Evolutionary conservation across 345 rosid species (phyloP), one percentile per base, ranked within the genome.

Genomic region (Camelina sativa): DNA sequence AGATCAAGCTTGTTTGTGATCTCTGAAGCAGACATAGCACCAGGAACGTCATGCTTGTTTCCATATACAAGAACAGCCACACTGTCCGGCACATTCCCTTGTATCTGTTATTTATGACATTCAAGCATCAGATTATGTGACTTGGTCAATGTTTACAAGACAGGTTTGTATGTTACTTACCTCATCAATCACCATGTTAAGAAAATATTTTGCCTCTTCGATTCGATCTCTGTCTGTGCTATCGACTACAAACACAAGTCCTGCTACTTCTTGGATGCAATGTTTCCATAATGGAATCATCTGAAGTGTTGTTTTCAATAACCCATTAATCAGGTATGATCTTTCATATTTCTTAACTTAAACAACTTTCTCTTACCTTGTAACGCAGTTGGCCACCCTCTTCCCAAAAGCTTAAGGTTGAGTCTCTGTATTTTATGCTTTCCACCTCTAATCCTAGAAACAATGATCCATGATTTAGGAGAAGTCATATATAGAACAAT

Each of bases 11-110:
- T 82, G 65, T 84, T 80, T 44, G 84, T 87, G 65, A 87, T 87
- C 74, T 85, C 89, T 15, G 91, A 86, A 59, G 91, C 89, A 75
- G 84, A 82, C 87, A 87, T 87, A 51, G 89, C 89, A 61, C 85
- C 85, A 62, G 86, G 85, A 80, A 85, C 85, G 69, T 82, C 81
- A n/a, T 80, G 80, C 47, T 79, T 85, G 85, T 87, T 87, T 11
- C 87, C 89, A 59, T 83, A 85, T 8, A 87, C 89, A 65, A 87
- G 83, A 65, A 87, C 86, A 75, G 89, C 84, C 25, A 44, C 69
- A 52, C 59, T 51, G 28, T 72, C 76, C 4, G 57, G 56, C 60
- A 44, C 22, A 2, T 8, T 0, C 40, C 68, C 80, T 46, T 72
- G 50, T 50, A 72, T 65, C 76, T 77, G 47, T 57, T 6, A 51